Percentiles rank a stretch among this genome's conserved stretches.
phyloP scores from a whole-genome alignment of 176 grass and related monocot genomes.

The Hyparrhenia diplandra region DNA sequence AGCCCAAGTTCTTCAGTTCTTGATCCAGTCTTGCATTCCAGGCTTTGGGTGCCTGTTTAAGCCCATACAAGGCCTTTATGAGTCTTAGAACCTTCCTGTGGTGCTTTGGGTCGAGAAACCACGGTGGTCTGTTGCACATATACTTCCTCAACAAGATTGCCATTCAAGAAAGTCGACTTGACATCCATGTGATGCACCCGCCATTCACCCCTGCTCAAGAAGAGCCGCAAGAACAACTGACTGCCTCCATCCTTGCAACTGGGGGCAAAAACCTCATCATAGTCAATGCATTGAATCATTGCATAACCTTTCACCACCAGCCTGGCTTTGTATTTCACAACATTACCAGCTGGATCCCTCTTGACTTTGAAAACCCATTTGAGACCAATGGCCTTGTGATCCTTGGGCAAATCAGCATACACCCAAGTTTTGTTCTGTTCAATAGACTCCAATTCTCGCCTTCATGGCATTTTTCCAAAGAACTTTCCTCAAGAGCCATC shows the following conservation, averaged over 20 bases:
- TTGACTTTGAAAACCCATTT: too few species aligned
- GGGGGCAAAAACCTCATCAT: too few species aligned
- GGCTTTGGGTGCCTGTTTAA: background rate
- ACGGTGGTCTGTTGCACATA: background rate
- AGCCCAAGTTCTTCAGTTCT: too few species aligned
- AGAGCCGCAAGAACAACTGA: background rate
- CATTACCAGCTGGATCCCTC: too few species aligned
- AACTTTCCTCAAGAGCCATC: background rate
- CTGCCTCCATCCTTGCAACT: background rate
- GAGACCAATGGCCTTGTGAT: too few species aligned
- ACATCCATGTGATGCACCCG: background rate
- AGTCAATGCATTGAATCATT: too few species aligned
- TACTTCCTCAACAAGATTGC: background rate
- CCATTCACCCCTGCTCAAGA: background rate
- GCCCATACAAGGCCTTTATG: background rate
- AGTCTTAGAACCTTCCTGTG: background rate
- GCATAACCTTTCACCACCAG: too few species aligned
- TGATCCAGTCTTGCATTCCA: background rate
- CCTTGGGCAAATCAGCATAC: too few species aligned
- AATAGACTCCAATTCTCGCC: background rate
- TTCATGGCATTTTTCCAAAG: background rate
- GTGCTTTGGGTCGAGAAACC: background rate
- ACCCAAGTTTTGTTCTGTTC: background rate
- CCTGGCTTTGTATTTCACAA: too few species aligned
- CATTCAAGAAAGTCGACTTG: background rate